Percentiles rank a stretch among this genome's conserved stretches.
Evolutionary conservation across 2,329 filamentous ascomycete species (phyloP).

Genomic region (Epichloe glyceriae): DNA sequence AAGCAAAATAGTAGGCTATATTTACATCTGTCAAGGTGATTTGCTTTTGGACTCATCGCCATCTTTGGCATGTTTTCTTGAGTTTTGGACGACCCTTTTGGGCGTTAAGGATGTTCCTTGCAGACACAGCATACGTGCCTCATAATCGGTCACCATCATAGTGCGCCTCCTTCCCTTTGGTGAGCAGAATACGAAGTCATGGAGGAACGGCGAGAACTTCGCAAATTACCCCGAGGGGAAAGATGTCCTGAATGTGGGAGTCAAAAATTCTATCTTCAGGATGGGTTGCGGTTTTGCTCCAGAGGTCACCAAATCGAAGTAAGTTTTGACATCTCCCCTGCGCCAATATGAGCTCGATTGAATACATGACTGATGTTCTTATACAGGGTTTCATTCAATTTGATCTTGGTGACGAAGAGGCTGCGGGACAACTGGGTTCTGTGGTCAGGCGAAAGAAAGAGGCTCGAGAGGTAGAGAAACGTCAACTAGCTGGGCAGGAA

Average conservation of each 20-base stretch:
- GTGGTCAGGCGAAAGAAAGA: conserved; percentile 45
- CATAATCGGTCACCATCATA: not conserved
- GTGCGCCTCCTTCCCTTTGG: not conserved
- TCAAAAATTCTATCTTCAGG: conserved; percentile 57
- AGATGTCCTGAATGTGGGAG: conserved; percentile 56
- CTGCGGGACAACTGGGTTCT: conserved; percentile 48
- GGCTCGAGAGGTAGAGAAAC: conserved; percentile 36
- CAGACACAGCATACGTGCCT: not conserved
- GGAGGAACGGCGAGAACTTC: conserved; percentile 30
- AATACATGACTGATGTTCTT: not conserved
- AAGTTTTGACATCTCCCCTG: conserved; percentile 9
- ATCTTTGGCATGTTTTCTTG: not conserved
- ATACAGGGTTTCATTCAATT: conserved; percentile 40
- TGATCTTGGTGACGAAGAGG: conserved; percentile 54
- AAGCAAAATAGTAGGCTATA: no score
- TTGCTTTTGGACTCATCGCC: no score
- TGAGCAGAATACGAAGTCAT: conserved; percentile 14
- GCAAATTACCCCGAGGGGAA: conserved; percentile 39
- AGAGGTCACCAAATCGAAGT: conserved; percentile 72
- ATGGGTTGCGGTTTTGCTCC: conserved; percentile 66
- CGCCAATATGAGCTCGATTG: not conserved
- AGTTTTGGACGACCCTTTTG: not conserved
- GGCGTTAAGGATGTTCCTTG: not conserved
- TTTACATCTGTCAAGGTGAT: no score
- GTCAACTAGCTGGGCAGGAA: conserved; percentile 49